A percentile compares a stretch with the other conserved stretches of the same genome.
phyloP scores from a whole-genome alignment of 129 eudicot species.

The Sambucus nigra region DNA sequence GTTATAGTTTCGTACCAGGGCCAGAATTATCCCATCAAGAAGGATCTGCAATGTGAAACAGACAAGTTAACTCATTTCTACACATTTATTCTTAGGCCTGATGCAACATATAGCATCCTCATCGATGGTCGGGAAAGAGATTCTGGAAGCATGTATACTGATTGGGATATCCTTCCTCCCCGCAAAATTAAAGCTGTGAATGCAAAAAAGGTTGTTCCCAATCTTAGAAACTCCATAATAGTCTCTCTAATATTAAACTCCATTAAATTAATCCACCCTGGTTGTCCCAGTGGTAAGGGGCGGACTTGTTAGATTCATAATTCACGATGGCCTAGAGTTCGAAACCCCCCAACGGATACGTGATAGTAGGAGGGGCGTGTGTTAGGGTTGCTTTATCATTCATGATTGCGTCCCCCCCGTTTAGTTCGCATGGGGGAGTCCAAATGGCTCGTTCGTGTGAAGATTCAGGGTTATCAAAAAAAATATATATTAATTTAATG shows the following conservation, averaged over 20 bases:
- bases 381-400: too few relatives aligned
- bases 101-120: conserved; percentile 79
- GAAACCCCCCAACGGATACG: too few relatives aligned
- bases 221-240: not conserved
- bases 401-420: too few relatives aligned
- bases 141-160: conserved; percentile 95
- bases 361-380: too few relatives aligned
- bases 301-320: too few relatives aligned
- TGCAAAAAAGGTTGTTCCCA: conserved; percentile 77
- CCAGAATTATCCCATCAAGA: conserved; percentile 93
- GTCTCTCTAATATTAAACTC: not conserved
- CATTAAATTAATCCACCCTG: too few relatives aligned
- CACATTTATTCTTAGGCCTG: conserved; percentile 89
- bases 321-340: too few relatives aligned
- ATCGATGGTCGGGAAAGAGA: conserved; percentile 93
- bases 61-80: conserved; percentile 97
- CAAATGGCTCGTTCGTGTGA: too few relatives aligned
- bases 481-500: too few relatives aligned
- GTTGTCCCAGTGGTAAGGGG: too few relatives aligned
- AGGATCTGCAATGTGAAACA: conserved; percentile 87
- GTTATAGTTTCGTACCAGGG: conserved; percentile 87
- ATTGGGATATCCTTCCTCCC: conserved; percentile 98
- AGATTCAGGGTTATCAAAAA: too few relatives aligned
- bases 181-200: conserved; percentile 63
- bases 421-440: too few relatives aligned